Conservation (phyloP, 805 yeast genomes). For the Zygosaccharomyces lentus region DNA sequence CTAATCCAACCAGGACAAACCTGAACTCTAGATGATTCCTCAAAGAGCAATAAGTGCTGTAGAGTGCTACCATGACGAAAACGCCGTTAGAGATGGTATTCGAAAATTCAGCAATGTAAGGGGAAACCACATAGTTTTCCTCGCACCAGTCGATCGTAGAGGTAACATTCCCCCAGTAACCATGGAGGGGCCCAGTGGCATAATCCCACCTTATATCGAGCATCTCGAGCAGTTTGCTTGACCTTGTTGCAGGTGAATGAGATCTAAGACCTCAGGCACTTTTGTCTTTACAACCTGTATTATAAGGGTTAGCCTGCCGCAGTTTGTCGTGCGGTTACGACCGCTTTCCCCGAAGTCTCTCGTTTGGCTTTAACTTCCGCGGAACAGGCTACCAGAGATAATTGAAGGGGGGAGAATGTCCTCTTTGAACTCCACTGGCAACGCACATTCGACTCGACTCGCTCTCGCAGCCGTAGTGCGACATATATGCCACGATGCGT, state of each 20-base stretch:
- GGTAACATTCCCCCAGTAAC: constrained; percentile 80
- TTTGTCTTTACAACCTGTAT: not conserved
- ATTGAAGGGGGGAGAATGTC: not conserved
- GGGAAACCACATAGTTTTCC: constrained; percentile 85
- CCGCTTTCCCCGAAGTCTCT: not conserved
- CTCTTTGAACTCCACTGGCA: not conserved
- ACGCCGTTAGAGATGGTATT: constrained; percentile 76
- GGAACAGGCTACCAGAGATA: not conserved
- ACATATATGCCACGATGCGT: too few relatives aligned
- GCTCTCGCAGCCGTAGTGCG: too few relatives aligned
- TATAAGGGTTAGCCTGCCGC: not conserved
- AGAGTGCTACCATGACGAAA: constrained; percentile 54
- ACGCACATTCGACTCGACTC: not conserved
- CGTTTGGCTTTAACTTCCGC: not conserved
- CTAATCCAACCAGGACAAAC: constrained; percentile 66
- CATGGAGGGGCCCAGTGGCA: constrained; percentile 51
- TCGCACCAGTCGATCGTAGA: constrained; percentile 99
- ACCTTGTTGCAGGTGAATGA: not conserved
- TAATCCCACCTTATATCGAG: constrained; percentile 28
- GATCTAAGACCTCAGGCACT: not conserved
- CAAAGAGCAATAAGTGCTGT: constrained; percentile 57
- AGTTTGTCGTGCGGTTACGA: not conserved
- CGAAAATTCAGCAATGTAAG: constrained; percentile 83
- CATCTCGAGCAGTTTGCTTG: not conserved
- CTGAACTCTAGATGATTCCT: constrained; percentile 62